Evolutionary conservation across 768 basidiomycete species (phyloP), one percentile per base, ranked within the genome.

Genomic region (Porphyrellus cyaneotinctus): DNA sequence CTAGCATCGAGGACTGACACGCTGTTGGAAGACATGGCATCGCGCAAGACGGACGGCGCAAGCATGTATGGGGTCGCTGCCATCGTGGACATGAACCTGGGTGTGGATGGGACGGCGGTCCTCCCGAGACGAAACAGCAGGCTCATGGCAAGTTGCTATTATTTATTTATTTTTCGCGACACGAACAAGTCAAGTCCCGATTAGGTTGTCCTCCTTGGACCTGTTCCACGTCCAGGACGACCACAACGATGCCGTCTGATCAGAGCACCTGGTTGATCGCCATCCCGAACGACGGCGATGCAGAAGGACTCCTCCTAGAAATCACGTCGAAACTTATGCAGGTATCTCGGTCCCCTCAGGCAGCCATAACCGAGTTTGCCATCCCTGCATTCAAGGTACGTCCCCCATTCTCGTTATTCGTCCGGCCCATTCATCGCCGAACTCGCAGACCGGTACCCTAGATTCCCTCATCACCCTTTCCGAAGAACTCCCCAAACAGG

Each of bases 201-300:
- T 60, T 60, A 15, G 47, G 57, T 44, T 36, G 51, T 30, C 31
- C 26, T 32, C 33, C 42, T 7, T 28, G 33, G 10, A 49, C 17
- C 20, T 12, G 15, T 28, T 26, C 17, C 41, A n/a, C 28, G 28
- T 49, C 28, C 54, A 50, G 24, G 46, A 51, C 48, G 36, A 47
- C 31, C 31, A 33, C 50, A 8, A 56, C 58, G 55, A 97, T 97
- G 94, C 94, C 94, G 52, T 95, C 92, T 66, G 94, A 97, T 77
- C 87, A 95, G 70, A 88, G 89, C 58, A 95, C 92, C 61, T 97
- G 95, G 95, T 74, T 97, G 58, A 78, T 97, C 55, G 78, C 93
- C 38, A 83, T 91, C 3, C 95, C 95, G 13, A 80, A 85, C 58
- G 85, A 92, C 68, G 91, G 90, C 18, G 91, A 97, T 62, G 78